Percentiles rank a stretch among this genome's conserved stretches.
Conservation (phyloP, 768 basidiomycete species). For the Russula emetica region DNA sequence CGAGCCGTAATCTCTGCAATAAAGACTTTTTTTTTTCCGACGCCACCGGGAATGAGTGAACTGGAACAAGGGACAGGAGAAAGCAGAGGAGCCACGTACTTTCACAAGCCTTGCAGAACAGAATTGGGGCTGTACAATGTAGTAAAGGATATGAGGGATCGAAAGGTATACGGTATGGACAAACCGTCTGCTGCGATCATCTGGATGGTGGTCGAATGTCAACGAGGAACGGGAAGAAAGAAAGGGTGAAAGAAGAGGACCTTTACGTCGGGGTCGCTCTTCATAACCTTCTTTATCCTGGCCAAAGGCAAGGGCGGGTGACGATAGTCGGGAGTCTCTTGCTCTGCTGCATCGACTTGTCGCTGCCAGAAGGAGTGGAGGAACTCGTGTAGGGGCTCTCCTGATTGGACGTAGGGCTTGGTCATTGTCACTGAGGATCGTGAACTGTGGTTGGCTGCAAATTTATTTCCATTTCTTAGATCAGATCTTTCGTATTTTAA, state of each 20-base stretch:
- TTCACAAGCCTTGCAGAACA: constrained; percentile 98
- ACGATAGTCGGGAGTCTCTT: constrained; percentile 82
- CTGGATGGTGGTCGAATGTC: constrained; percentile 39
- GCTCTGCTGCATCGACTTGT: constrained; percentile 81
- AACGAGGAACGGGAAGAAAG: background rate
- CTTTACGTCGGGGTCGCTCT: constrained; percentile 95
- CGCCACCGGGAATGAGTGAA: constrained; percentile 1
- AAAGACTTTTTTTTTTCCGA: constrained; percentile 60
- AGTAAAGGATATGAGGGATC: constrained; percentile 15
- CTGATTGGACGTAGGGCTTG: constrained; percentile 71
- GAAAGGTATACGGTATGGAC: constrained; percentile 30
- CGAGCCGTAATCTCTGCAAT: constrained; percentile 95
- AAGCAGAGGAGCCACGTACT: constrained; percentile 51
- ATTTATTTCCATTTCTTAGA: constrained; percentile 14
- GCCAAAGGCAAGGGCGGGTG: constrained; percentile 90
- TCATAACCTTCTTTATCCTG: constrained; percentile 98
- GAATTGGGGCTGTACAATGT: constrained; percentile 64
- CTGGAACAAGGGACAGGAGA: background rate
- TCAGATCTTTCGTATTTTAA: constrained; percentile 11
- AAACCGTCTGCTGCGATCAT: constrained; percentile 97
- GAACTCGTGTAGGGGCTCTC: constrained; percentile 84
- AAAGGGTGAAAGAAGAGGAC: constrained; percentile 43
- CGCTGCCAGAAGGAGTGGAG: constrained; percentile 86
- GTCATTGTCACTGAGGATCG: constrained; percentile 28
- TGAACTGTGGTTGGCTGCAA: constrained; percentile 24